Evolutionary conservation across 352 stramenopile species (phyloP).

Genomic region (Phytophthora macrochlamydospora): DNA sequence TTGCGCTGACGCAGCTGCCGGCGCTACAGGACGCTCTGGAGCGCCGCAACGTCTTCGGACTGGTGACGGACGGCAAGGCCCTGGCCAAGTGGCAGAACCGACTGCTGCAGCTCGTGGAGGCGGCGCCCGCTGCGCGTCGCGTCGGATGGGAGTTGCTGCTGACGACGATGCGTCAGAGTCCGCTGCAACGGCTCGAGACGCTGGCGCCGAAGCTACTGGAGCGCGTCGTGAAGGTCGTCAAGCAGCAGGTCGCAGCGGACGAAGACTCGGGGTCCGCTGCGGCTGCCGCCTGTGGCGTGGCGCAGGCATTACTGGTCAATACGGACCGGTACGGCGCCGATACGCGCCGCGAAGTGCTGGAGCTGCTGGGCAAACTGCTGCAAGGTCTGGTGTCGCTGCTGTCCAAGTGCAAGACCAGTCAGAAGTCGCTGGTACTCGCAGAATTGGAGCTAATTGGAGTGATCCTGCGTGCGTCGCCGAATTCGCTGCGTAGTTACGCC

Average conservation of each 20-base stretch:
- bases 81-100: slow-evolving; percentile 74
- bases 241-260: slow-evolving; percentile 50
- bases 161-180: slow-evolving; percentile 62
- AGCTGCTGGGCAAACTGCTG: slow-evolving; percentile 66
- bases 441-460: slow-evolving; percentile 52
- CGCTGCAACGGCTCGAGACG: slow-evolving; percentile 61
- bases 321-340: slow-evolving; percentile 61
- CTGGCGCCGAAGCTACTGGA: slow-evolving; percentile 64
- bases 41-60: slow-evolving; percentile 77
- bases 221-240: slow-evolving; percentile 68
- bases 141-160: slow-evolving; percentile 69
- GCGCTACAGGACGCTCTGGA: slow-evolving; percentile 53
- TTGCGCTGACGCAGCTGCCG: slow-evolving; percentile 58
- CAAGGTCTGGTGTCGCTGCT: slow-evolving; percentile 56
- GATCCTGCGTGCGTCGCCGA: slow-evolving; percentile 59
- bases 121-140: slow-evolving; percentile 31
- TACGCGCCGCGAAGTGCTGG: slow-evolving; percentile 61
- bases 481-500: slow-evolving; percentile 55
- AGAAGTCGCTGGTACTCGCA: slow-evolving; percentile 16
- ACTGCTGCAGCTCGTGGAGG: slow-evolving; percentile 63
- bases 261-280: slow-evolving; percentile 38
- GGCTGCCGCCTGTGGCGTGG: slow-evolving; percentile 48
- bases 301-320: slow-evolving; percentile 49
- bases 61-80: slow-evolving; percentile 76
- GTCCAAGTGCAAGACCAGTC: slow-evolving; percentile 33